Evolutionary conservation across 2,329 filamentous ascomycete genomes (phyloP).

Genomic region (Penicillium hordei): DNA sequence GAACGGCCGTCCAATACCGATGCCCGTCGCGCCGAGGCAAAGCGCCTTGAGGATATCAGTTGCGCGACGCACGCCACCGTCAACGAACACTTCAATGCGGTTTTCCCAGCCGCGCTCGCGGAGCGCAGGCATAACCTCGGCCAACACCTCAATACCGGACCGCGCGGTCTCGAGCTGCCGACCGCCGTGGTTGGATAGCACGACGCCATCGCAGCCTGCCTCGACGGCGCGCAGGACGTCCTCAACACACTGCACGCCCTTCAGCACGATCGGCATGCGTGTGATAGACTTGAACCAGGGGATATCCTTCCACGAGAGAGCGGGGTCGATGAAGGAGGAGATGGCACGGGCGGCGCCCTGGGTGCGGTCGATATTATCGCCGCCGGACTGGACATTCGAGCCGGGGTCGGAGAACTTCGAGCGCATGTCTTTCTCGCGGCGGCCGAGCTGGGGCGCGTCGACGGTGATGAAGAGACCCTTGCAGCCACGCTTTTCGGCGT

Average conservation of each 20-base stretch:
- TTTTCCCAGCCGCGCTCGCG: slow-evolving; percentile 70
- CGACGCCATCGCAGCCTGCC: slow-evolving; percentile 79
- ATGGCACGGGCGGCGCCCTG: slow-evolving; percentile 95
- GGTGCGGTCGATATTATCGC: slow-evolving; percentile 72
- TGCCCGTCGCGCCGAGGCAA: slow-evolving; percentile 85
- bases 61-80: slow-evolving; percentile 84
- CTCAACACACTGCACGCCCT: slow-evolving; percentile 94
- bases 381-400: slow-evolving; percentile 72
- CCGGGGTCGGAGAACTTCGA: slow-evolving; percentile 84
- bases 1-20: slow-evolving; percentile 93
- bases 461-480: slow-evolving; percentile 98
- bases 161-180: slow-evolving; percentile 90
- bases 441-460: slow-evolving; percentile 90
- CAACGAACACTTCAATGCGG: slow-evolving; percentile 82
- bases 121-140: slow-evolving; percentile 88
- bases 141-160: slow-evolving; percentile 83
- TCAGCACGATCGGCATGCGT: slow-evolving; percentile 91
- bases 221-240: slow-evolving; percentile 88
- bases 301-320: slow-evolving; percentile 90
- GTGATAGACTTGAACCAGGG: slow-evolving; percentile 91
- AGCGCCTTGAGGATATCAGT: slow-evolving; percentile 96
- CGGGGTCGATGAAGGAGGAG: slow-evolving; percentile 93
- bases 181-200: slow-evolving; percentile 94
- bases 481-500: slow-evolving; percentile 89
- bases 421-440: slow-evolving; percentile 97